phyloP scores from a whole-genome alignment of 176 grass and related monocot species.

The Ensete ventricosum region DNA sequence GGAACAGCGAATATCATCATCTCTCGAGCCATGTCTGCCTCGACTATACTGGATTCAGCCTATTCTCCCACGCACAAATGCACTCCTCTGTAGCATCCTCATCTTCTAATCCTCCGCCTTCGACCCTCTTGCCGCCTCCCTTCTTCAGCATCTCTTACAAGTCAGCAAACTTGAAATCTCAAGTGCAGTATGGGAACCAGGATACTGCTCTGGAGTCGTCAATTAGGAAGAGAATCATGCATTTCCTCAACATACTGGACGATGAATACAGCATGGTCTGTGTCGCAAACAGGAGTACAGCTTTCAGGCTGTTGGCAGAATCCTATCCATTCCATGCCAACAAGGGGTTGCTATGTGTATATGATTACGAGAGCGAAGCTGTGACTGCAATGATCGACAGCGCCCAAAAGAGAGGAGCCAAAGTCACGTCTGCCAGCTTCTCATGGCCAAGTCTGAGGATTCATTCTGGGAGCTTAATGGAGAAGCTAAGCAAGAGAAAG shows the following conservation, averaged over 20 bases:
- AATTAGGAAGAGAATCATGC: slow-evolving; percentile 58
- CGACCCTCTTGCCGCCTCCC: slow-evolving; percentile 37
- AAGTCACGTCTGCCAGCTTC: slow-evolving; percentile 55
- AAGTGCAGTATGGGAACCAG: slow-evolving; percentile 35
- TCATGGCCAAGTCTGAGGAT: slow-evolving; percentile 78
- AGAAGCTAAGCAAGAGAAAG: slow-evolving; percentile 29
- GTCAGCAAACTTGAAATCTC: slow-evolving; percentile 51
- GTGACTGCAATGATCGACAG: slow-evolving; percentile 39
- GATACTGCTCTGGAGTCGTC: slow-evolving; percentile 24
- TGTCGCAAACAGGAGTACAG: slow-evolving; percentile 69
- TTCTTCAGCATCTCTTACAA: slow-evolving; percentile 85
- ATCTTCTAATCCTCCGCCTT: not conserved
- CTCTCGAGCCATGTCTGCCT: slow-evolving; percentile 70
- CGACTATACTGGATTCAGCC: slow-evolving; percentile 77
- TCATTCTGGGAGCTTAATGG: slow-evolving; percentile 45
- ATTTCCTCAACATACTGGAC: slow-evolving; percentile 49
- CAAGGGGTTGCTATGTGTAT: slow-evolving; percentile 50
- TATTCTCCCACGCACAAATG: slow-evolving; percentile 93
- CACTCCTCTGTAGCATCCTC: slow-evolving; percentile 33
- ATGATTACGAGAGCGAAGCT: slow-evolving; percentile 85
- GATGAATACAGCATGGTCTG: slow-evolving; percentile 91
- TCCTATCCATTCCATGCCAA: slow-evolving; percentile 58
- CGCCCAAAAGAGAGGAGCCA: slow-evolving; percentile 50
- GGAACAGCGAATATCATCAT: slow-evolving; percentile 48
- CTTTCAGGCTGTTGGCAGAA: slow-evolving; percentile 77